A percentile compares a stretch with the other conserved stretches of the same genome.
phyloP scores from a whole-genome alignment of 1,284 basidiomycete genomes.

The Cutaneotrichosporon sp. region DNA sequence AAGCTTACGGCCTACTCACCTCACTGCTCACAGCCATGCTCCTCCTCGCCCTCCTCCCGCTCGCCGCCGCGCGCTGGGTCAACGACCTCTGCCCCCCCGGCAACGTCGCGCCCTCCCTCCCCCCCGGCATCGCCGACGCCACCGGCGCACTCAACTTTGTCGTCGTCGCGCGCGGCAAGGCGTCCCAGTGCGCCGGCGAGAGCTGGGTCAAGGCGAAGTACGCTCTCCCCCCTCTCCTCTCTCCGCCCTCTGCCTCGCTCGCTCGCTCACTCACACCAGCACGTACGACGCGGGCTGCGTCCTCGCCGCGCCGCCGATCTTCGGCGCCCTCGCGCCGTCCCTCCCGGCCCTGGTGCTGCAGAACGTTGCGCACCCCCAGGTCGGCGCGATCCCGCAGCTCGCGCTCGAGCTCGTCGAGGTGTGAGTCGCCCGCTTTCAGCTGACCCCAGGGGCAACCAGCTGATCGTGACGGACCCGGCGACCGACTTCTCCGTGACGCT shows the following conservation, averaged over 20 bases:
- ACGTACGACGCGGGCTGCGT: not conserved
- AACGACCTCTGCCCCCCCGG: not conserved
- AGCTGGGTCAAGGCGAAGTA: no score
- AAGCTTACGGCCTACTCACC: not conserved
- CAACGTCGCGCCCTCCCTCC: not conserved
- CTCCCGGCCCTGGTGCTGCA: not conserved
- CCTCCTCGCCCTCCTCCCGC: not conserved
- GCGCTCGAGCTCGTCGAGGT: not conserved
- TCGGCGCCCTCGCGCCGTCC: not conserved
- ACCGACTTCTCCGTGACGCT: not conserved
- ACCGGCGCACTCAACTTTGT: not conserved
- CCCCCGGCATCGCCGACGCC: not conserved
- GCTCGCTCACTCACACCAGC: not conserved
- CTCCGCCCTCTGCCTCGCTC: no score
- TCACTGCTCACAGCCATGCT: not conserved
- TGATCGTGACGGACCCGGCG: not conserved
- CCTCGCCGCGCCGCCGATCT: not conserved
- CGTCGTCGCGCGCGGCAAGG: not conserved
- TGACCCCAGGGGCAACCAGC: not conserved
- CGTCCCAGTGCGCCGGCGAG: not conserved
- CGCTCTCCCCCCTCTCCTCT: no score
- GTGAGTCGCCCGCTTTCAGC: not conserved
- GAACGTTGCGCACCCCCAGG: not conserved
- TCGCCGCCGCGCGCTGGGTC: not conserved
- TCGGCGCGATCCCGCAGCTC: not conserved